phyloP scores from a whole-genome alignment of 352 stramenopile genomes.

The Halophytophthora polymorphica region DNA sequence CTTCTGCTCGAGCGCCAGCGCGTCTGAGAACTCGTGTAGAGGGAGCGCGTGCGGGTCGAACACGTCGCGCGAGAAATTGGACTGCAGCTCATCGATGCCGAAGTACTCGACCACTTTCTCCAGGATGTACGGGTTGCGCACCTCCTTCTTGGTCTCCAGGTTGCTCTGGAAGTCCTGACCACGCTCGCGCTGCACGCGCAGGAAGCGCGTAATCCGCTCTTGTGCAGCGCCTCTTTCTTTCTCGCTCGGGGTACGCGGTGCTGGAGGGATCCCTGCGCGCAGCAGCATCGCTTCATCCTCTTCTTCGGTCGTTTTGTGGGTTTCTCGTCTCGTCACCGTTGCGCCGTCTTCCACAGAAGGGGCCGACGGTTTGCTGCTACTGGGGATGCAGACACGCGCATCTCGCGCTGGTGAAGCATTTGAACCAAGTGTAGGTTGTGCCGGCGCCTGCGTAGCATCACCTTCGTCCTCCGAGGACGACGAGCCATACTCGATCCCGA shows the following conservation, averaged over 20 bases:
- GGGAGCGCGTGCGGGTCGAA: conserved; percentile 72
- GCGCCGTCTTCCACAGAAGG: not conserved
- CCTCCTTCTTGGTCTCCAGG: conserved; percentile 79
- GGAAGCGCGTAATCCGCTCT: conserved; percentile 64
- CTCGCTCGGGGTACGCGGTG: conserved; percentile 1
- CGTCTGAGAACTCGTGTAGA: conserved; percentile 70
- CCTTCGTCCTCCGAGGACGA: conserved; percentile 29
- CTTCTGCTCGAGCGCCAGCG: conserved; percentile 63
- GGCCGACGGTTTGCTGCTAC: not conserved
- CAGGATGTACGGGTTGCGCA: conserved; percentile 85
- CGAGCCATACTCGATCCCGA: conserved; percentile 36
- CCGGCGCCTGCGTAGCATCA: not conserved
- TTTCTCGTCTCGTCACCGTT: not conserved
- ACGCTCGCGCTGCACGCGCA: conserved; percentile 36
- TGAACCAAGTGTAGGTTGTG: not conserved
- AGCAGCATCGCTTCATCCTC: conserved; percentile 36
- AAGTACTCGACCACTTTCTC: conserved; percentile 87
- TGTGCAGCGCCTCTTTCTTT: conserved; percentile 31
- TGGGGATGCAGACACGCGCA: not conserved
- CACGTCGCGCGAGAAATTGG: conserved; percentile 58
- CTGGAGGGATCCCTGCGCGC: conserved; percentile 37
- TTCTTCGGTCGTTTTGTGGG: conserved; percentile 11
- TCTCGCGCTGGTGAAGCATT: too few species aligned
- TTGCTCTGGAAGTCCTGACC: conserved; percentile 62
- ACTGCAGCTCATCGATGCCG: conserved; percentile 76